Conservation (phyloP, 2,329 filamentous ascomycete genomes). For the Mycosphaerella arachidis region DNA sequence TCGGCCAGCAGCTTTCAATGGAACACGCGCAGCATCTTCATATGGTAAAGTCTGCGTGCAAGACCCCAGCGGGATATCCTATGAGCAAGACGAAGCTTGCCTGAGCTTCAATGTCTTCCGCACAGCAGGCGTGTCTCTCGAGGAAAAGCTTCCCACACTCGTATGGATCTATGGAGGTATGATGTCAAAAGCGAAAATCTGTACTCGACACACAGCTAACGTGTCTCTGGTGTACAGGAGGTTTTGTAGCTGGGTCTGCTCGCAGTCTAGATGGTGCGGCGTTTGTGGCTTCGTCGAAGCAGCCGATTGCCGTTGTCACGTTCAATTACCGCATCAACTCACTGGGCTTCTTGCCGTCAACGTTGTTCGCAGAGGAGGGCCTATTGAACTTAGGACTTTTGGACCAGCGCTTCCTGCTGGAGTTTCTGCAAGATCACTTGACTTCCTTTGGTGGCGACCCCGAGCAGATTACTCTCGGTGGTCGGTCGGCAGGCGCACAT, state of each 20-base stretch:
- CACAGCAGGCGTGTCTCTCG: conserved; percentile 25
- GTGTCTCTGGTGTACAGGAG: conserved; percentile 16
- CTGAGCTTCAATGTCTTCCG: conserved; percentile 57
- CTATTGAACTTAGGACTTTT: conserved; percentile 42
- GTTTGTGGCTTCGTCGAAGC: conserved; percentile 51
- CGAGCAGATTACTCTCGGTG: conserved; percentile 21
- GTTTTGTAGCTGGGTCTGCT: conserved; percentile 44
- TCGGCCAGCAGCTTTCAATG: conserved; percentile 26
- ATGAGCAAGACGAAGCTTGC: conserved; percentile 48
- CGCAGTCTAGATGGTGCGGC: conserved; percentile 59
- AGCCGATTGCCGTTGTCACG: conserved; percentile 52
- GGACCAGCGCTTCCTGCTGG: conserved; percentile 39
- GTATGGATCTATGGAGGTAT: conserved; percentile 60
- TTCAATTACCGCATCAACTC: conserved; percentile 61
- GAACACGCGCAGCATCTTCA: conserved; percentile 6
- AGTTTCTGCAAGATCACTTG: conserved; percentile 39
- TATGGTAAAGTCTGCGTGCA: conserved; percentile 20
- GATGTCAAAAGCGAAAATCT: neutral
- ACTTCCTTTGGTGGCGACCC: conserved; percentile 36
- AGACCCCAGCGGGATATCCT: conserved; percentile 6
- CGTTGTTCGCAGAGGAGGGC: conserved; percentile 48
- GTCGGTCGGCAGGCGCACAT: conserved; percentile 57
- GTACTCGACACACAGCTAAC: neutral
- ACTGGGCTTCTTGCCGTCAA: conserved; percentile 62
- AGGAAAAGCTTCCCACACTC: conserved; percentile 47